phyloP scores from a whole-genome alignment of 1,284 basidiomycete genomes.

The Ganoderma lucidum region DNA sequence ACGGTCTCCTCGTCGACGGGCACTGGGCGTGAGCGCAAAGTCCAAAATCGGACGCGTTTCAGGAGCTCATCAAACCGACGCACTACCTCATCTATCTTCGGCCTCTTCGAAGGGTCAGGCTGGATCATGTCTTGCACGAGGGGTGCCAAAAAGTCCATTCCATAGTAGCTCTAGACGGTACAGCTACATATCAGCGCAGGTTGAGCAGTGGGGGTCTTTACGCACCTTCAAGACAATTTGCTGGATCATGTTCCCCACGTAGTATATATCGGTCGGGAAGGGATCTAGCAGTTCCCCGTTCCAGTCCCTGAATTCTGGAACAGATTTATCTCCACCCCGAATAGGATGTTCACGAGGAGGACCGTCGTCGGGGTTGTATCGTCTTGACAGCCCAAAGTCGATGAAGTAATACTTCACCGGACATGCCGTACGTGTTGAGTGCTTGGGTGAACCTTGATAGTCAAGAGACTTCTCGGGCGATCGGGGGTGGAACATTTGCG shows the following conservation, averaged over 20 bases:
- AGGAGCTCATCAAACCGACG: conserved; percentile 11
- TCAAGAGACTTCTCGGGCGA: conserved; percentile 24
- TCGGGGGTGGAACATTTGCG: conserved; percentile 42
- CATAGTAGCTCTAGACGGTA: conserved; percentile 21
- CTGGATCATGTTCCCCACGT: conserved; percentile 29
- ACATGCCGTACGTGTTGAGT: conserved; percentile 32
- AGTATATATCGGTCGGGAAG: conserved; percentile 45
- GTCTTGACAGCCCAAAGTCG: conserved; percentile 39
- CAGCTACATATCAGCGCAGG: not conserved
- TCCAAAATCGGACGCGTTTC: not conserved
- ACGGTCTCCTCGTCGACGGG: not conserved
- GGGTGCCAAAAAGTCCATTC: conserved; percentile 41
- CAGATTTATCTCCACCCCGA: conserved; percentile 30
- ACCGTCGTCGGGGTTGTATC: conserved; percentile 21
- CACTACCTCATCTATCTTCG: conserved; percentile 26
- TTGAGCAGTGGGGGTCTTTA: not conserved
- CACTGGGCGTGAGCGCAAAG: not conserved
- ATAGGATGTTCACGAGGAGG: conserved; percentile 34
- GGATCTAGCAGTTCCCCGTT: conserved; percentile 33
- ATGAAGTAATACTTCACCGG: conserved; percentile 33
- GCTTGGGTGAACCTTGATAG: conserved; percentile 24
- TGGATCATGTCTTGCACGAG: conserved; percentile 43
- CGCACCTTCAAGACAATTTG: conserved; percentile 38
- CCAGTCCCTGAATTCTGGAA: conserved; percentile 30
- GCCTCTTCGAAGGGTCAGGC: conserved; percentile 39